These are phyloP conservation scores for Cryptomeria japonica DNA, from an alignment of 75 land plant species.

Conservation along the genomic window DNA sequence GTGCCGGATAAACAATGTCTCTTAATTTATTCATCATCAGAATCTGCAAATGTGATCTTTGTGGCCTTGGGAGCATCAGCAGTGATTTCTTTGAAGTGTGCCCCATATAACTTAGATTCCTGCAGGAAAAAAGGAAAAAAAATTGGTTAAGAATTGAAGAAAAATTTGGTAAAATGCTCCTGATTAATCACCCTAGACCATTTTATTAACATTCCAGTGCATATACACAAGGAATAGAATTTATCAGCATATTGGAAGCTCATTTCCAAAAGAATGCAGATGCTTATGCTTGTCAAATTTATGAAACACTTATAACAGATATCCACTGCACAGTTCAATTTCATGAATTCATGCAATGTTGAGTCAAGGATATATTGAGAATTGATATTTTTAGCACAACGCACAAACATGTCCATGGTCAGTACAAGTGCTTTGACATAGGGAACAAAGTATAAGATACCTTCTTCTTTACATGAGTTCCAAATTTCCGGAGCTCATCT, in stretches of 20 bases:
- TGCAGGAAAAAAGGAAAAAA: slow-evolving; percentile 19
- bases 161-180: neutral
- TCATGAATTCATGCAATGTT: neutral
- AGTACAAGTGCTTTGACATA: neutral
- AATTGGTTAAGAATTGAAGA: neutral
- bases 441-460: slow-evolving; percentile 24
- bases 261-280: neutral
- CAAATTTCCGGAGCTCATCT: slow-evolving; percentile 77
- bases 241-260: neutral
- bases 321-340: neutral
- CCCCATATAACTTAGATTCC: slow-evolving; percentile 98
- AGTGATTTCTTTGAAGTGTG: slow-evolving; percentile 91
- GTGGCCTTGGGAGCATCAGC: slow-evolving; percentile 88
- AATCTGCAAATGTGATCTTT: slow-evolving; percentile 83
- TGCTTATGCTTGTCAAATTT: neutral
- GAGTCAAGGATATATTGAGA: neutral
- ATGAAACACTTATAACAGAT: neutral
- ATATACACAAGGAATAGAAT: neutral
- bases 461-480: slow-evolving; percentile 98
- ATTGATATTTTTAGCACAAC: neutral
- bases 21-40: slow-evolving; percentile 67
- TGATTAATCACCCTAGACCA: neutral
- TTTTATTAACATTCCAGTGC: neutral
- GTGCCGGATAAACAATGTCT: neutral
- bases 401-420: neutral